Evolutionary conservation across 257 asterid species (phyloP), one percentile per base, ranked within the genome.

Genomic region (Scutellaria minor): DNA sequence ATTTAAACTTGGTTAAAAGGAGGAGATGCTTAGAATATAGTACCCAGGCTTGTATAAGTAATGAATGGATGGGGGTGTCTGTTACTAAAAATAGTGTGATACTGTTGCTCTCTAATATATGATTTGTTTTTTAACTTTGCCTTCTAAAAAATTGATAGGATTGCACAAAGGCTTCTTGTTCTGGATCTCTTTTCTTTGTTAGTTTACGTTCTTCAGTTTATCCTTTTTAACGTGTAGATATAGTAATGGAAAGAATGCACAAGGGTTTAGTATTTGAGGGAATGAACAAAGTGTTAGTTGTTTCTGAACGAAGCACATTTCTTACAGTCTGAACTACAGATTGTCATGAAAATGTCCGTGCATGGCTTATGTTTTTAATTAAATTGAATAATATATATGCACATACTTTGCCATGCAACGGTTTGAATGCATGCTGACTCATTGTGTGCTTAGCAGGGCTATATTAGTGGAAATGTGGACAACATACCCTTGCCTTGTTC

Each of bases 361-460:
- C 1, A 9, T 48, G 13, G 47, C 4, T 40, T 74, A 2, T 14
- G 6, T 18, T 18, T 18, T 18, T 35, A 9, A 45, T 40, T 5
- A 57, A 42, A 37, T 57, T 51, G 74, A 45, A 50, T 39, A 2
- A 31, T 48, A 6, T 20, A 24, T 58, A 5, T 55, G 3, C 4
- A 13, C 48, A 4, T 53, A 31, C 9, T 22, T 68, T 66, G 27
- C 55, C 9, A 22, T 68, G 67, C 13, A 45, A 15, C 48, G 46
- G 13, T 66, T 64, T 68, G 65, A 64, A 2, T 53, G 20, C 7
- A 20, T 64, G 47, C 74, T 79, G 68, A 63, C 60, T 13, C 41
- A 11, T 66, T 54, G 35, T 54, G 35, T 68, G 65, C 42, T 48
- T 15, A 39, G 40, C 83, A 84, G 80, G 86, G 51, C 59, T 40